Base-by-base conservation (phyloP, 495 filamentous ascomycete genomes). In the Thermothielavioides terrestris region DNA sequence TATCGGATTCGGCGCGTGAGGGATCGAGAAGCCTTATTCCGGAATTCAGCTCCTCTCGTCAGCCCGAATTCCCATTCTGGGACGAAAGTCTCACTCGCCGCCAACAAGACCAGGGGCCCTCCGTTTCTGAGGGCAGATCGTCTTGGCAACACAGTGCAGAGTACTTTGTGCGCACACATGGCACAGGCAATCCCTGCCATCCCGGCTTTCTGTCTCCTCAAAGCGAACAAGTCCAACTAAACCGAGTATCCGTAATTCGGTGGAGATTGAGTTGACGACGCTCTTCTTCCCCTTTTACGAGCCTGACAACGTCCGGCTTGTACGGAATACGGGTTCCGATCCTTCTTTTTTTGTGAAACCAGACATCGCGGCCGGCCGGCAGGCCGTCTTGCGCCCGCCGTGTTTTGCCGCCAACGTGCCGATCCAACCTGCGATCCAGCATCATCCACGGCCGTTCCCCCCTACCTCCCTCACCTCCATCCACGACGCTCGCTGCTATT, bases 401-500 rank as follows among this genome's bases (percentile, higher is more conserved):
- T 48, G 37, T 56, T 52, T 56, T 52, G 49, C 49, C 53, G 43
- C 53, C 44, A 36, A 38, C 23, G 48, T 46, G 45, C 52, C 46
- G 30, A 26, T 6, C 46, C 41, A 44, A 45, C 31, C 44, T 48
- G 45, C 34, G 39, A 10, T 14, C 18, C 23, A 42, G 26, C 42
- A 42, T 37, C 42, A 41, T 46, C 41, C 27, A 17, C 17, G n/a
- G 25, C 26, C 11, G 27, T 17, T 17, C 34, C 21, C 26, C 25
- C 10, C 50, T 25, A 38, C n/a, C 18, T 34, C 17, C 4, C 17
- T 36, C n/a, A 15, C 26, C 21, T 5, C 32, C n/a, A n/a, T n/a
- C n/a, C n/a, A n/a, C n/a, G n/a, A n/a, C n/a, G n/a, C n/a, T n/a
- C n/a, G n/a, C n/a, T n/a, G n/a, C n/a, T n/a, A n/a, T n/a, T n/a